Evolutionary conservation across 371 early-diverging fungal species (phyloP).

Genomic region (Actinomucor elegans): DNA sequence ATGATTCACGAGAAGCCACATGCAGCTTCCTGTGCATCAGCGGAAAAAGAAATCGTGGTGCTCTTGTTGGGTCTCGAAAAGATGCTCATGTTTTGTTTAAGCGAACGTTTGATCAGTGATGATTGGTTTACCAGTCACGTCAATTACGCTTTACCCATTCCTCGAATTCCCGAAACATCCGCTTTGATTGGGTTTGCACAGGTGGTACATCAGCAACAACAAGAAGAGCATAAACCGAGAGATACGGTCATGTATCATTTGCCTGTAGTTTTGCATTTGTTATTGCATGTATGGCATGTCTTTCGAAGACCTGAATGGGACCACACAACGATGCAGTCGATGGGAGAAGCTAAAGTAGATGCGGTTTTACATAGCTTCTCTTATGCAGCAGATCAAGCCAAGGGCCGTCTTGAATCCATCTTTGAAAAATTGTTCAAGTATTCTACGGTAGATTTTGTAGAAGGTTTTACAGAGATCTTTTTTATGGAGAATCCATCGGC

Average conservation of each 20-base stretch:
- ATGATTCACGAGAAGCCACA: constrained; percentile 32
- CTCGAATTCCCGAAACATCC: constrained; percentile 21
- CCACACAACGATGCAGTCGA: constrained; percentile 6
- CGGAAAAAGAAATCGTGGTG: constrained; percentile 57
- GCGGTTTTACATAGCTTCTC: constrained; percentile 48
- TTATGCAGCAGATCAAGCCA: constrained; percentile 47
- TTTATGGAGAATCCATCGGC: constrained; percentile 59
- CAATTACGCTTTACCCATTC: constrained; percentile 16
- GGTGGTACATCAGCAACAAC: constrained; percentile 25
- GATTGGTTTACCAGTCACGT: constrained; percentile 25
- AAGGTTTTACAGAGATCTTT: constrained; percentile 64
- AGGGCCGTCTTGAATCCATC: constrained; percentile 51
- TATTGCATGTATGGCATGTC: constrained; percentile 54
- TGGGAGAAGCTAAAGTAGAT: constrained; percentile 42
- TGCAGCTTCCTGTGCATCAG: not conserved
- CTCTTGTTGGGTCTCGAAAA: constrained; percentile 67
- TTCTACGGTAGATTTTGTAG: constrained; percentile 59
- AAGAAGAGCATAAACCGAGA: constrained; percentile 39
- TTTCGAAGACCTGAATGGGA: constrained; percentile 43
- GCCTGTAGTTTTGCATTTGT: constrained; percentile 52
- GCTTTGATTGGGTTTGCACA: constrained; percentile 33
- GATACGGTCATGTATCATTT: constrained; percentile 54
- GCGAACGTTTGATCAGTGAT: constrained; percentile 40
- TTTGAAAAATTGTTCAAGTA: constrained; percentile 60
- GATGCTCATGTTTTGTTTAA: constrained; percentile 62